Base-by-base conservation (phyloP, 2,329 filamentous ascomycete genomes). In the Knufia fluminis region DNA sequence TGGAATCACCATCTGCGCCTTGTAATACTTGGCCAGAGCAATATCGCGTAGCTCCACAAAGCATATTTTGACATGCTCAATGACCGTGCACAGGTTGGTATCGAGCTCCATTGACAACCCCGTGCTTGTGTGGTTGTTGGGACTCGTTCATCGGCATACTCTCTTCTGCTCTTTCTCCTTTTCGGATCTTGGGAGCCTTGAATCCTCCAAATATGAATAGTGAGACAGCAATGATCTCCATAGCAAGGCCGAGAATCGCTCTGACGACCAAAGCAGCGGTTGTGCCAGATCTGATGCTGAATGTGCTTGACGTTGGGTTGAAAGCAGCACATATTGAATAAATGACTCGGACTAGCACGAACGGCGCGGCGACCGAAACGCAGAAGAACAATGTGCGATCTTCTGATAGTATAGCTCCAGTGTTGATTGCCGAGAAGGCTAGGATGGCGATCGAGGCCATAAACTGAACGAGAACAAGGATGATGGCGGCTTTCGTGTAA, bases 281-380 rank as follows among this genome's bases (percentile, higher is more conserved):
- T n/a, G 52, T 48, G 16, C 42, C 22, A 23, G 57, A 64, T 20
- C 70, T 55, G 19, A 66, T 57, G 52, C 65, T 74, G 62, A 79
- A 79, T 19, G 57, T 53, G 20, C 43, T 57, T 2, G 62, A 57
- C 44, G 69, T 62, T 23, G 63, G 52, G 19, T 65, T 54, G 59
- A 75, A 78, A 16, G 65, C 65, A 3, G 64, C 61, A 33, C 75
- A 51, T n/a, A 66, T 57, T 0, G 70, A 67, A 61, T 76, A 79
- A 43, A 71, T 46, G 2, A 79, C 57, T 22, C 77, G 69, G 8
- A 77, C 65, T 3, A 73, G 58, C 46, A 79, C 64, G 54, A 79
- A 72, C 0, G 76, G 75, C 10, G 71, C 56, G 0, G 71, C 67
- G 2, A 69, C 44, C 0, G 59, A 65, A 4, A 76, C 64, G 4